Base-by-base conservation (phyloP, 106 monocot genomes). In the Dioscorea dumetorum region DNA sequence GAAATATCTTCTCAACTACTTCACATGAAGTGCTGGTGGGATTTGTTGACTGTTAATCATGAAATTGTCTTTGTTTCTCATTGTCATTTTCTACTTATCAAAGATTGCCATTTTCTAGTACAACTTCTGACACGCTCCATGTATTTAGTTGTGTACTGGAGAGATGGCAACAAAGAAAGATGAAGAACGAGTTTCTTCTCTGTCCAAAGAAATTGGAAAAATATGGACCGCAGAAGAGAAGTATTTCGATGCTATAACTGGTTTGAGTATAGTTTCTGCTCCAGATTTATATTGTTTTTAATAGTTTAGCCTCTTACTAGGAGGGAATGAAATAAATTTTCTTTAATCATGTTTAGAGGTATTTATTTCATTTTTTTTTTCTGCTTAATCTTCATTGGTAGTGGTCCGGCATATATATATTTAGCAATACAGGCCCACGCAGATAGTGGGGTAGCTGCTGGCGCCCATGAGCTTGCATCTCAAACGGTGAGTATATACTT, bases 361-460 rank as follows among this genome's bases (percentile, higher is more conserved):
- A 33, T 63, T 16, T 63, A 5, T 33, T 33, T 33, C 16, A 12
- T 15, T 31, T 4, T 14, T 32, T 57, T 33, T 60, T 21, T 12
- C 32, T 33, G 15, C 14, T 74, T 62, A 62, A 53, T 51, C 74
- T 70, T 8, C 57, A 97, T 91, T 83, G 97, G 84, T n/a, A n/a
- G n/a, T n/a, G n/a, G n/a, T n/a, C n/a, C n/a, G n/a, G n/a, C n/a
- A n/a, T n/a, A n/a, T n/a, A 69, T 97, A 62, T 97, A 76, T 79
- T 60, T 97, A 51, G 89, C 92, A 63, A 97, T 97, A 74, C 92
- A 97, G 71, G 97, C 97, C 50, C 17, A 92, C 82, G 97, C 97
- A 61, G 97, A 97, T 87, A 92, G 97, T 48, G 97, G 97, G 56
- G 97, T 97, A 24, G 97, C 92, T 78, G 97, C 92, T 82, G 97